A percentile compares a stretch with the other conserved stretches of the same genome.
Conservation (phyloP, 768 basidiomycete species). For the Phaeolepiota aurea region DNA sequence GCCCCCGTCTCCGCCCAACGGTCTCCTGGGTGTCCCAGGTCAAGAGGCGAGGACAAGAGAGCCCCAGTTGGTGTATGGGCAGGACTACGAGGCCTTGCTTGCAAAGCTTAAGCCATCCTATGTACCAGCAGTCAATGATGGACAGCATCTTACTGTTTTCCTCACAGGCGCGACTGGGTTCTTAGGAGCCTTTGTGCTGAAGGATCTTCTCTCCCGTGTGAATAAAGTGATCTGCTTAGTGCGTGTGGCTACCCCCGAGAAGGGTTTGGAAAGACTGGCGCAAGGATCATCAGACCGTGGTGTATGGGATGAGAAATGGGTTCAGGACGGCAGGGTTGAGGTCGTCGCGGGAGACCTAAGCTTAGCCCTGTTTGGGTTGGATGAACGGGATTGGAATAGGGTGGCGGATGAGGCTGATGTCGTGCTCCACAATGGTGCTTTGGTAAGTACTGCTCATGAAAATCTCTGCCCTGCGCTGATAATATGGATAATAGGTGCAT, state of each 20-base stretch:
- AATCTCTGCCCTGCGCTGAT: neutral
- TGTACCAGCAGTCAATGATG: conserved; percentile 44
- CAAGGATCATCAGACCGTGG: conserved; percentile 70
- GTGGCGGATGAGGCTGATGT: conserved; percentile 70
- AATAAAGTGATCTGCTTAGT: conserved; percentile 90
- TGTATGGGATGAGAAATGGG: conserved; percentile 88
- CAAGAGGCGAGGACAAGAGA: conserved; percentile 13
- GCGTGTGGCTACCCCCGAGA: conserved; percentile 54
- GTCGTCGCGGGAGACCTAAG: conserved; percentile 83
- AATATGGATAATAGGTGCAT: conserved; percentile 57
- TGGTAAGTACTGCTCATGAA: conserved; percentile 28
- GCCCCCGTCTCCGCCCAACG: conserved; percentile 8
- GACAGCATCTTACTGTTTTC: conserved; percentile 67
- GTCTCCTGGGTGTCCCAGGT: conserved; percentile 8
- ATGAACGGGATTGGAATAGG: conserved; percentile 51
- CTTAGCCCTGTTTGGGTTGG: conserved; percentile 66
- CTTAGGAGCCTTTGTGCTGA: conserved; percentile 87
- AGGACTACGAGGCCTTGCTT: conserved; percentile 64
- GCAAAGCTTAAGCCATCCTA: conserved; percentile 55
- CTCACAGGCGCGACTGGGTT: conserved; percentile 97
- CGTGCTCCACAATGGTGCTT: conserved; percentile 92
- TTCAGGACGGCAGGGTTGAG: conserved; percentile 55
- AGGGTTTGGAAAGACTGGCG: conserved; percentile 61
- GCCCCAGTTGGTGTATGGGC: conserved; percentile 58
- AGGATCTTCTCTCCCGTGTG: conserved; percentile 60